These are phyloP conservation scores for Fusarium scirpi DNA, from an alignment of 2,329 filamentous ascomycete genomes.

Conservation along the genomic window DNA sequence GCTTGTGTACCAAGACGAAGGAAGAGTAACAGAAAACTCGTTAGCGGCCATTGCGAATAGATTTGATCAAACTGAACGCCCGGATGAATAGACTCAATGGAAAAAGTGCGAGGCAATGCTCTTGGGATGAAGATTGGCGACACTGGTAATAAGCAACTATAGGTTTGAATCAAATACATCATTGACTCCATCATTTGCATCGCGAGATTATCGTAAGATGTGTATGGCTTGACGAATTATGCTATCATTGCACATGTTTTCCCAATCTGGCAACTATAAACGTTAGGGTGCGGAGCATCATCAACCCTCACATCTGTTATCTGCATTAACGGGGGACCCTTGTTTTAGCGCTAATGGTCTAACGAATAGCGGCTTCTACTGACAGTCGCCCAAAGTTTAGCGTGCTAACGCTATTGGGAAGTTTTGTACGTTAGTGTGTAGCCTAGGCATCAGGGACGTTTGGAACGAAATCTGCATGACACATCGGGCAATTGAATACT, in stretches of 20 bases:
- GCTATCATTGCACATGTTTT: not conserved
- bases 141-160: not conserved
- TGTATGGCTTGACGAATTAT: not conserved
- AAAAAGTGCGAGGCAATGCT: too few relatives aligned
- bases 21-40: not conserved
- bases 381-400: not conserved
- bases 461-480: too few relatives aligned
- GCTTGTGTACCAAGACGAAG: conserved; percentile 6
- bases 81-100: too few relatives aligned
- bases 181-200: not conserved
- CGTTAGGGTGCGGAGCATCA: not conserved
- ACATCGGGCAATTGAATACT: conserved; percentile 2
- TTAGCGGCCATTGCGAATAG: not conserved
- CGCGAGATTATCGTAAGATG: not conserved
- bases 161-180: not conserved
- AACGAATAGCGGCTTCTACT: not conserved
- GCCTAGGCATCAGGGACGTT: not conserved
- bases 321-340: not conserved
- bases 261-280: not conserved
- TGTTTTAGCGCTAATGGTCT: not conserved
- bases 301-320: not conserved
- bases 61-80: too few relatives aligned
- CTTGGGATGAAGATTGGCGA: not conserved
- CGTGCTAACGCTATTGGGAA: conserved; percentile 4
- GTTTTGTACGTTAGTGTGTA: conserved; percentile 2